Percentiles rank a stretch among this genome's conserved stretches.
These are phyloP conservation scores for Fusarium piperis DNA, from an alignment of 2,329 filamentous ascomycete species.

Conservation along the genomic window DNA sequence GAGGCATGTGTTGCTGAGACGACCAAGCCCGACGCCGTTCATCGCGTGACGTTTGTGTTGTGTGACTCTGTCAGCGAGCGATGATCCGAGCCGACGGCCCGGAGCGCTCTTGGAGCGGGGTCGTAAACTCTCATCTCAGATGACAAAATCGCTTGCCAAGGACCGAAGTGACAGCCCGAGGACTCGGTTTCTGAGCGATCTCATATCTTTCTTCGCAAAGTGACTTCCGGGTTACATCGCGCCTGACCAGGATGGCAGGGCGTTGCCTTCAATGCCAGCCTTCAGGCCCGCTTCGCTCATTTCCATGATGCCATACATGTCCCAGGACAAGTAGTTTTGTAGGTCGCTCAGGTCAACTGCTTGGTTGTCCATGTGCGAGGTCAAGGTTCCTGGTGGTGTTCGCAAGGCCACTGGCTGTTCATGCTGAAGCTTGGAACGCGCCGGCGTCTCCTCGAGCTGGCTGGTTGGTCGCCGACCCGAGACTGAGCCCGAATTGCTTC, in stretches of 20 bases:
- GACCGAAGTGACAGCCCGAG: not conserved
- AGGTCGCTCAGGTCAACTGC: slow-evolving; percentile 51
- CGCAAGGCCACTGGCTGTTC: slow-evolving; percentile 47
- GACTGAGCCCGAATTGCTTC: slow-evolving; percentile 26
- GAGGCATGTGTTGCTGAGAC: not conserved
- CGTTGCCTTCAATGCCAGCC: slow-evolving; percentile 48
- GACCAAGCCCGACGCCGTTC: not conserved
- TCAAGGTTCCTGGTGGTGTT: slow-evolving; percentile 29
- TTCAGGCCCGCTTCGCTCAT: slow-evolving; percentile 50
- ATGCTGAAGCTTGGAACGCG: slow-evolving; percentile 49
- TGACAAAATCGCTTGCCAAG: not conserved
- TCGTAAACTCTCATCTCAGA: slow-evolving; percentile 2
- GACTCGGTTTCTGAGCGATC: not conserved
- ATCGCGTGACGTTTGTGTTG: slow-evolving; percentile 29
- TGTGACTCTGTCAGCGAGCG: slow-evolving; percentile 18
- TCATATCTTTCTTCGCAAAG: not conserved
- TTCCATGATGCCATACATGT: slow-evolving; percentile 54
- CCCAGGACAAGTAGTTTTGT: slow-evolving; percentile 52
- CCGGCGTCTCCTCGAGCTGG: slow-evolving; percentile 35
- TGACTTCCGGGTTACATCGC: slow-evolving; percentile 22
- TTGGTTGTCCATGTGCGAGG: slow-evolving; percentile 46
- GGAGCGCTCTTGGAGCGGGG: slow-evolving; percentile 3
- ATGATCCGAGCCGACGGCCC: slow-evolving; percentile 34
- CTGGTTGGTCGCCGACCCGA: slow-evolving; percentile 19
- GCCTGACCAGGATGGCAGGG: slow-evolving; percentile 45